Base-by-base conservation (phyloP, 768 basidiomycete genomes). In the Clavaria fumosa region DNA sequence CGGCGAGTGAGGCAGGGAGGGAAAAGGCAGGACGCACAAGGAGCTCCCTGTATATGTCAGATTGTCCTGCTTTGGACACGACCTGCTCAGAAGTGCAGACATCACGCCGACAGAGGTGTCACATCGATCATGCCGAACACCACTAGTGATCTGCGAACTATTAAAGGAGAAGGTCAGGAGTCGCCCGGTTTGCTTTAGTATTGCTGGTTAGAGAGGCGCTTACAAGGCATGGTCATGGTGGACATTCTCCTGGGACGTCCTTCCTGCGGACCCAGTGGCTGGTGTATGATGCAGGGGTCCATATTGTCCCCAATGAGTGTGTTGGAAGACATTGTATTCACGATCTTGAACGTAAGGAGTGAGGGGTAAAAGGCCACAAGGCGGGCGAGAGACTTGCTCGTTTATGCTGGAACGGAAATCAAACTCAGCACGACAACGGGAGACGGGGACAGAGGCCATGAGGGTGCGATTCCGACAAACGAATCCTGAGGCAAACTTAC, bases 91-190 rank as follows among this genome's bases (percentile, higher is more conserved):
- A 42, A 4, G 53, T 4, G 55, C 55, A 4, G 60, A 54, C 27
- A 53, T 39, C 2, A 59, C 62, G 0, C 62, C 62, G 9, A 34
- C 54, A 2, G 61, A 63, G 2, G 54, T 53, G 4, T 45, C 19
- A 40, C n/a, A n/a, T 63, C 60, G 23, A 57, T 50, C 4, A 53
- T 57, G 10, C 59, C 58, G 39, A 53, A 60, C 2, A 60, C 58
- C 4, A 52, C 45, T 12, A 63, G n/a, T n/a, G n/a, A n/a, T 56
- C 4, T 31, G 21, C 38, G 17, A 23, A 60, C 60, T 61, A 33
- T 38, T 51, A 44, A 63, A 63, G 5, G 49, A 43, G 3, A 62
- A 57, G 1, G 47, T 50, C 30, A 62, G 56, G 14, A 38, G 40
- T 60, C 57, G 3, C 59, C 59, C 15, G 48, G 53, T 9, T 32